phyloP scores from a whole-genome alignment of 805 yeast species.

The Candida montana region DNA sequence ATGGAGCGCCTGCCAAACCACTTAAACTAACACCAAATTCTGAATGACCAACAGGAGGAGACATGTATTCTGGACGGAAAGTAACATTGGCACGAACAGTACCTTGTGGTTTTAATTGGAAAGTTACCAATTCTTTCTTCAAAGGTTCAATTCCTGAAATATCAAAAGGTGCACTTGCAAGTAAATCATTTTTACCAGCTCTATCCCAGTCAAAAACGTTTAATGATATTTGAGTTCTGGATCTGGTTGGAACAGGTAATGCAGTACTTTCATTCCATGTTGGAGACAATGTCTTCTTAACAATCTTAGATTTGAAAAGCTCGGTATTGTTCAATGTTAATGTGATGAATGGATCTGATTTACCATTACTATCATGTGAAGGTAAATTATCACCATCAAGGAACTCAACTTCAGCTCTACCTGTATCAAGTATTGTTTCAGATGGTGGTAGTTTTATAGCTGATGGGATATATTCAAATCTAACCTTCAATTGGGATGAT shows the following conservation, averaged over 20 bases:
- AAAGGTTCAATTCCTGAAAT: slow-evolving; percentile 43
- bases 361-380: slow-evolving; percentile 68
- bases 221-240: slow-evolving; percentile 43
- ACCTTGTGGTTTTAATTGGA: slow-evolving; percentile 62
- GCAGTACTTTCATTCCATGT: slow-evolving; percentile 66
- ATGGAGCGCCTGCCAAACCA: slow-evolving; percentile 39
- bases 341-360: slow-evolving; percentile 64
- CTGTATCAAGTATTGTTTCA: slow-evolving; percentile 67
- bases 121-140: slow-evolving; percentile 39
- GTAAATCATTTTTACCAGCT: slow-evolving; percentile 58
- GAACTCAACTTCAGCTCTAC: slow-evolving; percentile 51
- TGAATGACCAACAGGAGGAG: slow-evolving; percentile 47
- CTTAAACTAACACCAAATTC: slow-evolving; percentile 39
- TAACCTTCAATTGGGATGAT: slow-evolving; percentile 38
- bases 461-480: slow-evolving; percentile 59
- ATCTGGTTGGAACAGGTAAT: slow-evolving; percentile 59
- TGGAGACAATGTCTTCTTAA: slow-evolving; percentile 67
- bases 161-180: slow-evolving; percentile 51
- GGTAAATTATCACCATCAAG: slow-evolving; percentile 48
- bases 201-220: slow-evolving; percentile 74
- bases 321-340: slow-evolving; percentile 50
- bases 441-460: slow-evolving; percentile 45
- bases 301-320: slow-evolving; percentile 51
- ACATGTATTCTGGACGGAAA: slow-evolving; percentile 60
- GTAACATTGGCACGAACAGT: slow-evolving; percentile 44